Percentiles rank a stretch among this genome's conserved stretches.
phyloP scores from a whole-genome alignment of 176 grass and related monocot genomes.

The Triticum turgidum region DNA sequence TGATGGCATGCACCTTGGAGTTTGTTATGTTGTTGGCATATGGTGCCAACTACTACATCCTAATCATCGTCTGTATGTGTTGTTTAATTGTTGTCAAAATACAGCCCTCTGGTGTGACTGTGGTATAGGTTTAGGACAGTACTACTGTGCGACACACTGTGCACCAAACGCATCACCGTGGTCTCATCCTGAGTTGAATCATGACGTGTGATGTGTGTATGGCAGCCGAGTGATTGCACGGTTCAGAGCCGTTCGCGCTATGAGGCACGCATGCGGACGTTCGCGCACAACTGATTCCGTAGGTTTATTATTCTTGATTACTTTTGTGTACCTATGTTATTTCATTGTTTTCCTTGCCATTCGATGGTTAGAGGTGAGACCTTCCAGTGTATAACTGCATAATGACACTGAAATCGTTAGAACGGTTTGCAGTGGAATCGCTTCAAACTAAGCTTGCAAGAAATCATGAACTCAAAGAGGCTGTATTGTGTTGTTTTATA shows the following conservation, averaged over 20 bases:
- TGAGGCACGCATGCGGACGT: no score
- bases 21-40: not conserved
- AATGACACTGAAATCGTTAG: not conserved
- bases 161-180: no score
- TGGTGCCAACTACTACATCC: not conserved
- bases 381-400: constrained; percentile 13
- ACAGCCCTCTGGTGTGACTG: not conserved
- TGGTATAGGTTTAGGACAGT: not conserved
- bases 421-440: not conserved
- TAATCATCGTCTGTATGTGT: not conserved
- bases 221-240: no score
- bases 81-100: not conserved
- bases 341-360: not conserved
- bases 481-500: not conserved
- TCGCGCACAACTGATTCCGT: no score
- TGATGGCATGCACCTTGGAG: not conserved
- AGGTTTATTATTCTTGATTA: not conserved
- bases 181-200: no score
- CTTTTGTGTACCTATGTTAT: constrained; percentile 1
- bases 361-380: not conserved
- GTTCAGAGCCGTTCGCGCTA: no score
- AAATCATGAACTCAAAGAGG: not conserved
- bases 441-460: not conserved
- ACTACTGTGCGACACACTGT: no score
- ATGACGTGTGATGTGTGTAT: no score